Evolutionary conservation across 192 early-diverging fungal species (phyloP).

Genomic region (Umbelopsis isabellina): DNA sequence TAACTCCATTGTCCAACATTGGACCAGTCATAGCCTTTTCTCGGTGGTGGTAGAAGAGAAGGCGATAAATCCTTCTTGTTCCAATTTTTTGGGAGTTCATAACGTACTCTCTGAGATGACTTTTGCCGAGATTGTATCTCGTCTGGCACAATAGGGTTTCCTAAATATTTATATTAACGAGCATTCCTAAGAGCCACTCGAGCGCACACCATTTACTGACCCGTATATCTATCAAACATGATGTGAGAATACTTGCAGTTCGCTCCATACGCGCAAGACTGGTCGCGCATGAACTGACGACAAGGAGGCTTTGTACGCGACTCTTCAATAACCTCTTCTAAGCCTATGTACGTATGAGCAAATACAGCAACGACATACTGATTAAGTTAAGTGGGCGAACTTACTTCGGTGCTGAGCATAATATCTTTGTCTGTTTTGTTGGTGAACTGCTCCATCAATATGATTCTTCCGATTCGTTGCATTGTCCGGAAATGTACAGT

Average conservation of each 20-base stretch:
- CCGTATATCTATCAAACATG: slow-evolving; percentile 25
- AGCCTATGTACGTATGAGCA: slow-evolving; percentile 26
- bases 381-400: not conserved
- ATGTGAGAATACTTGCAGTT: slow-evolving; percentile 45
- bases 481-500: slow-evolving; percentile 50
- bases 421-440: slow-evolving; percentile 34
- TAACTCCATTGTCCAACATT: slow-evolving; percentile 40
- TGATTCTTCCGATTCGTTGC: slow-evolving; percentile 41
- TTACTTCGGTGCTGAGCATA: slow-evolving; percentile 25
- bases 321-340: slow-evolving; percentile 37
- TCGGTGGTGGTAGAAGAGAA: slow-evolving; percentile 41
- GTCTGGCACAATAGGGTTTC: slow-evolving; percentile 28
- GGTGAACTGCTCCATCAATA: slow-evolving; percentile 36
- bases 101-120: slow-evolving; percentile 5
- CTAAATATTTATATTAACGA: slow-evolving; percentile 15
- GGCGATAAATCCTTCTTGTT: slow-evolving; percentile 38
- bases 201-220: not conserved
- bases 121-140: slow-evolving; percentile 1
- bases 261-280: slow-evolving; percentile 42
- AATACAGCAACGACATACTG: not conserved
- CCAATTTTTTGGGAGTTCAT: slow-evolving; percentile 40
- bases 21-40: slow-evolving; percentile 40
- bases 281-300: slow-evolving; percentile 28
- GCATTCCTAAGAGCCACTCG: not conserved
- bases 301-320: slow-evolving; percentile 43